phyloP scores from a whole-genome alignment of 495 filamentous ascomycete species.

The Penicillium arizonense region DNA sequence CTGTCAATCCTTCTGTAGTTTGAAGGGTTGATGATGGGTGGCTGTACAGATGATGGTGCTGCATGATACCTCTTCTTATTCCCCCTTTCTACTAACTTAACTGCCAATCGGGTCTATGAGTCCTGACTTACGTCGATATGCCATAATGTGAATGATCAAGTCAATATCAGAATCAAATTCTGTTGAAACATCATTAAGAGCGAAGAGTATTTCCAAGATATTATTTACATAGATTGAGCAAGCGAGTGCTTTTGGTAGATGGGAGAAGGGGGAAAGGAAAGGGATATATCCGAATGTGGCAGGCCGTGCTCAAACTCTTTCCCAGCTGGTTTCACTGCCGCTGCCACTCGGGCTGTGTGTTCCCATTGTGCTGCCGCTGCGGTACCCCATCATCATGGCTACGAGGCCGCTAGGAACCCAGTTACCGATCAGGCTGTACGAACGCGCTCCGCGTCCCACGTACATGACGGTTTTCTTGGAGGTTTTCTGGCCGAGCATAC shows the following conservation, averaged over 20 bases:
- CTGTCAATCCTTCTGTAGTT: not conserved
- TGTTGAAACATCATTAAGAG: slow-evolving; percentile 14
- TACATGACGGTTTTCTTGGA: slow-evolving; percentile 55
- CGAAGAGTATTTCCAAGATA: slow-evolving; percentile 16
- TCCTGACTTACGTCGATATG: not conserved
- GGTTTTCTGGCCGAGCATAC: slow-evolving; percentile 38
- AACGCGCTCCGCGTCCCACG: slow-evolving; percentile 75
- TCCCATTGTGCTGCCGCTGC: slow-evolving; percentile 31
- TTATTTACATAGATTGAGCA: slow-evolving; percentile 15
- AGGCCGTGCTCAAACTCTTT: slow-evolving; percentile 25
- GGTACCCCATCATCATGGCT: slow-evolving; percentile 83
- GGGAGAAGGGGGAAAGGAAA: not conserved
- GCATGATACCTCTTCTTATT: not conserved
- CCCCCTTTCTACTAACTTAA: not conserved
- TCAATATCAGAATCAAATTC: slow-evolving; percentile 5
- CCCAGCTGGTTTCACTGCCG: slow-evolving; percentile 41
- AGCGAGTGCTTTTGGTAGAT: slow-evolving; percentile 2
- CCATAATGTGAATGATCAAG: slow-evolving; percentile 6
- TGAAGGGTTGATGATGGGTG: not conserved
- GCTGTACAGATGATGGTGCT: not conserved
- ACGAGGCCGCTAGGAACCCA: slow-evolving; percentile 80
- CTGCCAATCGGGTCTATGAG: not conserved
- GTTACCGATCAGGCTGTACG: slow-evolving; percentile 82
- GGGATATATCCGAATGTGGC: not conserved
- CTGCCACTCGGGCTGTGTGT: slow-evolving; percentile 29